Conservation (phyloP, 768 basidiomycete species). For the Calocybe cyanea region DNA sequence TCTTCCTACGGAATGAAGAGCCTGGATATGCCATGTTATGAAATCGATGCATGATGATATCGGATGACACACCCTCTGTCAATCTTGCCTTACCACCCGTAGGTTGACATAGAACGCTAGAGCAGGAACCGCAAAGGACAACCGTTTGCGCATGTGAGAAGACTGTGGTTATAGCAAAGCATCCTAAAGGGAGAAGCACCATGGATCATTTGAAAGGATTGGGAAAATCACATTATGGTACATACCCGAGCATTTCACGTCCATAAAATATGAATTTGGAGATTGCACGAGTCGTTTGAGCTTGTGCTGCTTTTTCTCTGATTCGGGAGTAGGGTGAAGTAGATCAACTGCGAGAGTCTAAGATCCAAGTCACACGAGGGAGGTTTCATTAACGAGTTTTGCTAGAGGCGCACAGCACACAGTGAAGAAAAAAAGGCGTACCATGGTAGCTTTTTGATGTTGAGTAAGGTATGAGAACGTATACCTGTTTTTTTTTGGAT, state of each 20-base stretch:
- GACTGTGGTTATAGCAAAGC: constrained; percentile 93
- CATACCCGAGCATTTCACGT: constrained; percentile 96
- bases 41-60: constrained; percentile 4
- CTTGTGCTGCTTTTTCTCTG: constrained; percentile 92
- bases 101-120: constrained; percentile 94
- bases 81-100: constrained; percentile 97
- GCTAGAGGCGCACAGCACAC: constrained; percentile 1
- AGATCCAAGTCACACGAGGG: constrained; percentile 1
- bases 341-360: constrained; percentile 97
- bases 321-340: constrained; percentile 88
- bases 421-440: constrained; percentile 5
- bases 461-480: constrained; percentile 18
- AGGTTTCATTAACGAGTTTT: too few relatives aligned
- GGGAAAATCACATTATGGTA: constrained; percentile 10
- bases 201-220: constrained; percentile 1
- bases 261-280: constrained; percentile 99
- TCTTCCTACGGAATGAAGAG: constrained; percentile 97
- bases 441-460: constrained; percentile 30
- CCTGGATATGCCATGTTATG: constrained; percentile 43
- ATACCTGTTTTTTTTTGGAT: constrained; percentile 28
- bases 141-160: constrained; percentile 99
- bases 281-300: constrained; percentile 98
- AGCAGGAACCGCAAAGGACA: constrained; percentile 89
- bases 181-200: constrained; percentile 48
- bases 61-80: constrained; percentile 79